Conservation (phyloP, 768 basidiomycete species). For the Daedaleopsis nitida region DNA sequence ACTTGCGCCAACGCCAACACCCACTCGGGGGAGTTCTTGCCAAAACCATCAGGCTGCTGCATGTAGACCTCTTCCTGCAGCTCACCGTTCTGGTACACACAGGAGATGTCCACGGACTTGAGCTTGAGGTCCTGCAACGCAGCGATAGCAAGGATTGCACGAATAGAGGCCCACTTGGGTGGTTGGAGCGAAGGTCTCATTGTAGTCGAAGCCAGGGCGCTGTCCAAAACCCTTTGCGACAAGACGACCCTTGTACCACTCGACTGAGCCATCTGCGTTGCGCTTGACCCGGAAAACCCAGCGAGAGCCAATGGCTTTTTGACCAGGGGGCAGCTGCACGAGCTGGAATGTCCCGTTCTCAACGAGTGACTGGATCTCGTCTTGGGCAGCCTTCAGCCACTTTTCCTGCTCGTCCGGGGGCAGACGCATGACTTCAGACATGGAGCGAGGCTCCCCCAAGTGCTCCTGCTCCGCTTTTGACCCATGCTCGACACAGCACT, state of each 20-base stretch:
- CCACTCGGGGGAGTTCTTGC: slow-evolving; percentile 10
- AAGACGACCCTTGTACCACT: no score
- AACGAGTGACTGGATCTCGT: slow-evolving; percentile 21
- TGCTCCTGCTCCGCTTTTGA: slow-evolving; percentile 10
- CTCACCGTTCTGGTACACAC: slow-evolving; percentile 33
- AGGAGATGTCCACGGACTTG: slow-evolving; percentile 29
- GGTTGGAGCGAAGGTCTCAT: no score
- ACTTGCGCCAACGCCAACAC: slow-evolving; percentile 28
- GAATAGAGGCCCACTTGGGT: no score
- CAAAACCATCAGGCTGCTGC: slow-evolving; percentile 29
- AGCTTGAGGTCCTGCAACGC: slow-evolving; percentile 28
- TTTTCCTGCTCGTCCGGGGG: slow-evolving; percentile 8
- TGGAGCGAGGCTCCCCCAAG: slow-evolving; percentile 9
- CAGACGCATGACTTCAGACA: slow-evolving; percentile 9
- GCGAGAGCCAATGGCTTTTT: slow-evolving; percentile 33
- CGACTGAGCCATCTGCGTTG: no score
- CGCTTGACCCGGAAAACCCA: slow-evolving; percentile 41
- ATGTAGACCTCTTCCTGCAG: no score
- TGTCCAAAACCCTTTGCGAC: no score
- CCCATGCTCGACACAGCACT: slow-evolving; percentile 5
- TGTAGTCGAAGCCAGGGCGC: no score
- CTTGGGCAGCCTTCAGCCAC: slow-evolving; percentile 21
- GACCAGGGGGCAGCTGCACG: slow-evolving; percentile 29
- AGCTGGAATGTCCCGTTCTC: slow-evolving; percentile 35
- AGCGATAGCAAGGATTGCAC: slow-evolving; percentile 27